Conservation (phyloP, 192 early-diverging fungal genomes). For the Coemansia sp. region DNA sequence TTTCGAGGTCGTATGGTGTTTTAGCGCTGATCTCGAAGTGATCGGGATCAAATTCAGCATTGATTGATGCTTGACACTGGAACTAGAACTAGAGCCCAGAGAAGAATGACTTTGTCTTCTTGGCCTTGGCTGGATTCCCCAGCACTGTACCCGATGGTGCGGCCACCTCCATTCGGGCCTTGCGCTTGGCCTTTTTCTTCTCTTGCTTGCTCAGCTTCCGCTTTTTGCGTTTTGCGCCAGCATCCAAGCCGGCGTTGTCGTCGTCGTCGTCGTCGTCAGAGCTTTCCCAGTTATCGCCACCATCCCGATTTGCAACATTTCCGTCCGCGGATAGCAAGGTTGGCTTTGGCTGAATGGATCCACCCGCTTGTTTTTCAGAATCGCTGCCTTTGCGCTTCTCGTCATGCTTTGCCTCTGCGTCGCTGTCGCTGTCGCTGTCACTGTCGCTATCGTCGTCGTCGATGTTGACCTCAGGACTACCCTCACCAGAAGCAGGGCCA, state of each 20-base stretch:
- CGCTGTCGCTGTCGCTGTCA: conserved; percentile 7
- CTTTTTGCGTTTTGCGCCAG: conserved; percentile 7
- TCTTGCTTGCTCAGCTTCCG: conserved; percentile 12
- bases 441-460: neutral
- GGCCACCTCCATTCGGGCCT: conserved; percentile 15
- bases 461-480: neutral
- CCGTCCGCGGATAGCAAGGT: neutral
- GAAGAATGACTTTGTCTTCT: conserved; percentile 38
- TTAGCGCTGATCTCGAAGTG: no score
- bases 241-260: neutral
- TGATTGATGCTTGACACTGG: no score
- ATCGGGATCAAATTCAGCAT: no score
- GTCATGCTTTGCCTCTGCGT: conserved; percentile 4
- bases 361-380: neutral
- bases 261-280: conserved; percentile 24
- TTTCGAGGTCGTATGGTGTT: no score
- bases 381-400: neutral
- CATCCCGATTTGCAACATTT: conserved; percentile 6
- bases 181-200: conserved; percentile 34
- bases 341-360: neutral
- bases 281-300: conserved; percentile 37
- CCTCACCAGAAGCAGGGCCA: conserved; percentile 2
- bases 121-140: conserved; percentile 13
- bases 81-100: conserved; percentile 29
- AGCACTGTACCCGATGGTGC: neutral